Base-by-base conservation (phyloP, 345 rosid genomes). In the Lenwebbia sp. region DNA sequence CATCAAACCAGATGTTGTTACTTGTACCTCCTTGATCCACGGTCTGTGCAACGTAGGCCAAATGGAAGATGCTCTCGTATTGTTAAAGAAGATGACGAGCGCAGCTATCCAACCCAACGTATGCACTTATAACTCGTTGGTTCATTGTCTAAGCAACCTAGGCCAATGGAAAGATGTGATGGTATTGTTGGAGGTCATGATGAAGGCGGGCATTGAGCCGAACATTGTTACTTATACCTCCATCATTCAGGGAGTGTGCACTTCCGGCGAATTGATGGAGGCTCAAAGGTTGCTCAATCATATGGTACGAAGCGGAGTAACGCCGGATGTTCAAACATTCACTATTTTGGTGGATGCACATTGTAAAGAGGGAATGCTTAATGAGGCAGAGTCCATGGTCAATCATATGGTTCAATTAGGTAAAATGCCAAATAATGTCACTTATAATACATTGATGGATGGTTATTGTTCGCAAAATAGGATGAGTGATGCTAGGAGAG, bases 391-490 rank as follows among this genome's bases (percentile, higher is more conserved):
- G 70, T 7, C 19, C 19, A 58, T 13, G 7, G 17, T 58, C 70
- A n/a, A n/a, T 6, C 33, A 0, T 3, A 58, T 58, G 70, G 11
- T 58, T 58, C 70, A 58, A 58, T 58, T 58, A n/a, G 70, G 70
- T 58, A 58, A 5, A 5, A n/a, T n/a, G 17, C 70, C 70, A 12
- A 0, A 14, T 62, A 62, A 0, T 0, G 1, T 62, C 40, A 14
- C 74, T 62, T 28, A 28, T 14, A 62, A 0, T 76, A 58, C 90
- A 47, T 83, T 93, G 65, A 54, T 93, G 28, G 81, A 86, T 33
- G 89, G 93, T 25, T 89, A 88, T 54, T 88, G 91, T 85, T 58
- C 86, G 87, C 84, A 83, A 30, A 82, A 84, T 85, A 83, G 86
- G 41, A 82, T 91, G 23, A 87, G 87, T 84, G 85, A 88, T 37